These are phyloP conservation scores for Penicillium sumatraense DNA, from an alignment of 2,329 filamentous ascomycete genomes.

Conservation along the genomic window DNA sequence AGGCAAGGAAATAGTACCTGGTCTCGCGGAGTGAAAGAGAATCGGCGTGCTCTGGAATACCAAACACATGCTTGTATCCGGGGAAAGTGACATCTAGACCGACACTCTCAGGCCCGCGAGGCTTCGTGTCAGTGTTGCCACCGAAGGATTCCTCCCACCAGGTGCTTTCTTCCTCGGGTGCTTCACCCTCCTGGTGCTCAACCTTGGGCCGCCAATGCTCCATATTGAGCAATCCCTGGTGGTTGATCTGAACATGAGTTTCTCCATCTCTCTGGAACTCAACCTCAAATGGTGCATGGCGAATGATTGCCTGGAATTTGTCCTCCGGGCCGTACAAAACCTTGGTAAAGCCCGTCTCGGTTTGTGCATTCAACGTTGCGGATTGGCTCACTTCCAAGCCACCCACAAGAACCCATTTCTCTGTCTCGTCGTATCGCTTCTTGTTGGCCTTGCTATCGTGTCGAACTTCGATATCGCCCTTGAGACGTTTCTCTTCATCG, in stretches of 20 bases:
- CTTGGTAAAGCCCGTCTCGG: conserved; percentile 69
- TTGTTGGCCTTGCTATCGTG: conserved; percentile 84
- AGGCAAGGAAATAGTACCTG: conserved; percentile 51
- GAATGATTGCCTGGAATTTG: conserved; percentile 81
- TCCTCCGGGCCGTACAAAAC: conserved; percentile 78
- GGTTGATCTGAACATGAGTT: conserved; percentile 85
- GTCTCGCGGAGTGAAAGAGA: conserved; percentile 88
- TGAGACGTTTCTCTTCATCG: conserved; percentile 88
- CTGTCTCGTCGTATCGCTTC: conserved; percentile 91
- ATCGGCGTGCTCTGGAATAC: conserved; percentile 91
- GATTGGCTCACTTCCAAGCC: conserved; percentile 73
- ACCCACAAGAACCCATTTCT: conserved; percentile 83
- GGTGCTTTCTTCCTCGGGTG: conserved; percentile 69
- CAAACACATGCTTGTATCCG: conserved; percentile 89
- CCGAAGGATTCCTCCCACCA: conserved; percentile 99
- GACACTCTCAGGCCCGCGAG: conserved; percentile 90
- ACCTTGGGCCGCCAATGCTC: conserved; percentile 94
- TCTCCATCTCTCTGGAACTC: conserved; percentile 84
- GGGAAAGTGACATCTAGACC: conserved; percentile 90
- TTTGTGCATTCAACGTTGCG: conserved; percentile 69
- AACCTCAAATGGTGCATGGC: conserved; percentile 79
- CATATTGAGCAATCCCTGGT: conserved; percentile 85
- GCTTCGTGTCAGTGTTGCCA: conserved; percentile 92
- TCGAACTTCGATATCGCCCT: conserved; percentile 84
- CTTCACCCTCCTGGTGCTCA: conserved; percentile 63